These are phyloP conservation scores for Salvia sclarea DNA, from an alignment of 305 asterid species.

Conservation along the genomic window DNA sequence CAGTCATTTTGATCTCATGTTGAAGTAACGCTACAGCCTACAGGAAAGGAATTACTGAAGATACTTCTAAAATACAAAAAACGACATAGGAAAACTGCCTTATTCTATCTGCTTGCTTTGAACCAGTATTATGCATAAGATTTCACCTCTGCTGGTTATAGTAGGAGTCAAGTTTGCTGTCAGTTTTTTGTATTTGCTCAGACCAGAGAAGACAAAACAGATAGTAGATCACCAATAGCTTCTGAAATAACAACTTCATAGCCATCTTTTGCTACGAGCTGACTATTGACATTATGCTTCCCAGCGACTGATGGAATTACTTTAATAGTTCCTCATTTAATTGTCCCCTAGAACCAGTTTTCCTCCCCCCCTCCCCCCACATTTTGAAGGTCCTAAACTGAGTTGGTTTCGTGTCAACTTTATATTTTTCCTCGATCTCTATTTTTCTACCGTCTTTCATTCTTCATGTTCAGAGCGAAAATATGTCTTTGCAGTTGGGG, in stretches of 20 bases:
- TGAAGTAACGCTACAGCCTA: conserved; percentile 9
- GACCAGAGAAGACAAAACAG: conserved; percentile 24
- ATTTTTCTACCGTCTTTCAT: neutral
- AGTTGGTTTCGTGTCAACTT: neutral
- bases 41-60: conserved; percentile 25
- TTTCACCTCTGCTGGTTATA: neutral
- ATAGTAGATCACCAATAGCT: conserved; percentile 1
- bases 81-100: conserved; percentile 8
- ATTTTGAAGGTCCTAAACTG: conserved; percentile 1
- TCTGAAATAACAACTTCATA: conserved; percentile 15
- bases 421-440: conserved; percentile 14
- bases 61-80: conserved; percentile 12
- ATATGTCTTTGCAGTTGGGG: conserved; percentile 22
- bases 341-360: neutral
- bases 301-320: conserved; percentile 6
- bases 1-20: conserved; percentile 19
- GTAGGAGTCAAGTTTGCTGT: neutral
- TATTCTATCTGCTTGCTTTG: conserved; percentile 20
- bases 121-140: conserved; percentile 15
- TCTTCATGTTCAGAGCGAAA: conserved; percentile 17
- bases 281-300: conserved; percentile 16
- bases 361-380: no score
- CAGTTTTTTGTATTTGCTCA: conserved; percentile 24
- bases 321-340: conserved; percentile 13
- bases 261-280: conserved; percentile 13